These are phyloP conservation scores for Zygotorulaspora mrakii DNA, from an alignment of 1,139 yeast species.

Conservation along the genomic window DNA sequence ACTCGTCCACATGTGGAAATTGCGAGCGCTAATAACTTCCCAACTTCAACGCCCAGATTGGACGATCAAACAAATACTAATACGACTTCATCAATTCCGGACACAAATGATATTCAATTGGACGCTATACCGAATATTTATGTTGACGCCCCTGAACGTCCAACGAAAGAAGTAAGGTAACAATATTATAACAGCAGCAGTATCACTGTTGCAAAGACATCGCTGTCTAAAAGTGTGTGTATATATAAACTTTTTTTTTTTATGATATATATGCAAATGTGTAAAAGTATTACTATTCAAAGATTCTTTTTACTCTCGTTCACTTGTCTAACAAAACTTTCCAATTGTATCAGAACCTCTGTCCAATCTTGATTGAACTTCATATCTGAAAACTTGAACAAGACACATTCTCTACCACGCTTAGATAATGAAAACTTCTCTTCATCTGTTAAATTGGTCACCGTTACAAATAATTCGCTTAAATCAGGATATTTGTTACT, in stretches of 20 bases:
- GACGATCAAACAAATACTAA: slow-evolving; percentile 26
- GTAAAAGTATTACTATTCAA: slow-evolving; percentile 8
- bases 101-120: slow-evolving; percentile 22
- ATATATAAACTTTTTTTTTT: not conserved
- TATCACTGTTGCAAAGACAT: slow-evolving; percentile 2
- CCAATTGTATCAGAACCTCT: slow-evolving; percentile 39
- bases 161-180: slow-evolving; percentile 7
- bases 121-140: slow-evolving; percentile 23
- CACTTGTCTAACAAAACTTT: not conserved
- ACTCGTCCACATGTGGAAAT: slow-evolving; percentile 10
- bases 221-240: not conserved
- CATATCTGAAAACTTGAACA: slow-evolving; percentile 64
- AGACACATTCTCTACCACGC: slow-evolving; percentile 51
- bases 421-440: slow-evolving; percentile 46
- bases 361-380: slow-evolving; percentile 62
- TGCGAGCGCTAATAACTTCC: slow-evolving; percentile 13
- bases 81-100: slow-evolving; percentile 28
- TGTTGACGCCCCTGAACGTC: slow-evolving; percentile 16
- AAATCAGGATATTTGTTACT: slow-evolving; percentile 43
- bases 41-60: slow-evolving; percentile 20
- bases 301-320: slow-evolving; percentile 8
- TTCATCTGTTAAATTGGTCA: slow-evolving; percentile 41
- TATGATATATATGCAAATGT: slow-evolving; percentile 5
- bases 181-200: not conserved
- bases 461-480: slow-evolving; percentile 44